Evolutionary conservation across 2,329 filamentous ascomycete species (phyloP).

Genomic region (Xylaria polymorpha): DNA sequence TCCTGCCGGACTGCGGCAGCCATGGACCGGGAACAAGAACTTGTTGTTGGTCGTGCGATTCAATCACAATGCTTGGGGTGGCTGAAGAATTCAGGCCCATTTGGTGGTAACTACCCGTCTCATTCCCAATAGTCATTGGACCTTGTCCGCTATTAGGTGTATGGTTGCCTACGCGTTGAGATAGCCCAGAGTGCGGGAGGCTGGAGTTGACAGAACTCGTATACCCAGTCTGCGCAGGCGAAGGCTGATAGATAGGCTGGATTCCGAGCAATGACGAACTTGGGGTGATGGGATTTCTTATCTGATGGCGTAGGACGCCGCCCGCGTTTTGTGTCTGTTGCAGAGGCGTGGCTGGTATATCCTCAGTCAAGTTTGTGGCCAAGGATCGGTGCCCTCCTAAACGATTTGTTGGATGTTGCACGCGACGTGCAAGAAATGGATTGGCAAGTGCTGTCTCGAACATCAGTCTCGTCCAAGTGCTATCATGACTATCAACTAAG

Average conservation of each 20-base stretch:
- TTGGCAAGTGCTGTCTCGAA: background rate
- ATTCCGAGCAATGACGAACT: background rate
- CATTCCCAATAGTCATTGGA: background rate
- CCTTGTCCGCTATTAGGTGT: background rate
- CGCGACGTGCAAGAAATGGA: background rate
- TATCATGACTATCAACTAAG: background rate
- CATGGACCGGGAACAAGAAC: background rate
- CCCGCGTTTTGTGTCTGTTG: background rate
- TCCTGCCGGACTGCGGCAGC: too few relatives aligned
- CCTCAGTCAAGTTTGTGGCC: background rate
- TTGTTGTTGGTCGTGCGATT: conserved; percentile 2
- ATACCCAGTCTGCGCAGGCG: background rate
- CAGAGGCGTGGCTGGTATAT: background rate
- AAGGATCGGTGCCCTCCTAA: too few relatives aligned
- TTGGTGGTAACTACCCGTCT: background rate
- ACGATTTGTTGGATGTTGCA: background rate
- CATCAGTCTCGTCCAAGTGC: background rate
- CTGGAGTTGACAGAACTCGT: background rate
- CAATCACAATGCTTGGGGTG: background rate
- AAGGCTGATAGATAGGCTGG: background rate
- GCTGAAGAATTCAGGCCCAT: background rate
- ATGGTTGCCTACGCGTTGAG: background rate
- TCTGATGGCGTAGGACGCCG: background rate
- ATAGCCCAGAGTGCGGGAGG: background rate
- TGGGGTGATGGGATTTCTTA: background rate